A percentile compares a stretch with the other conserved stretches of the same genome.
phyloP scores from a whole-genome alignment of 2,329 filamentous ascomycete species.

The Hymenoscyphus linearis region DNA sequence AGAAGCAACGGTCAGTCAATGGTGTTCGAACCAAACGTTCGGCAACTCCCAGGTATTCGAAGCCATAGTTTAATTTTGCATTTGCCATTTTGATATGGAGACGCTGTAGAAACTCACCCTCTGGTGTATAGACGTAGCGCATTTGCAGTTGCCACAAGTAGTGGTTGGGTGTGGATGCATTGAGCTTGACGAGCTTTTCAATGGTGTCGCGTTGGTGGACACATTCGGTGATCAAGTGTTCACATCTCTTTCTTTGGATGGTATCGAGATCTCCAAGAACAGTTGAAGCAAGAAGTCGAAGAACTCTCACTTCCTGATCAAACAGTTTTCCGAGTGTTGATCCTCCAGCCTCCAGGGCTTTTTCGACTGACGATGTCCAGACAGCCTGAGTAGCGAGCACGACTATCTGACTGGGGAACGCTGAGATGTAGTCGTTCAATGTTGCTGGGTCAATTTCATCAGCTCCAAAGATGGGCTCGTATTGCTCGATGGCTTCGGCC shows the following conservation, averaged over 20 bases:
- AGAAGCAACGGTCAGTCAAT: constrained; percentile 95
- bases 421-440: constrained; percentile 74
- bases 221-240: constrained; percentile 97
- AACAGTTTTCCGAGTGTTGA: constrained; percentile 64
- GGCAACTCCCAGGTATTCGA: constrained; percentile 94
- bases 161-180: constrained; percentile 71
- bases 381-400: constrained; percentile 90
- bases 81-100: constrained; percentile 96
- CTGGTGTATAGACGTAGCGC: constrained; percentile 84
- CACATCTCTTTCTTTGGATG: constrained; percentile 90
- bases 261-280: constrained; percentile 85
- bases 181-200: constrained; percentile 72
- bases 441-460: constrained; percentile 63
- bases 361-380: constrained; percentile 86
- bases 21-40: constrained; percentile 95
- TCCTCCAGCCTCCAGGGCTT: constrained; percentile 67
- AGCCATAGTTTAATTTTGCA: constrained; percentile 89
- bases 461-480: constrained; percentile 70
- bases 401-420: constrained; percentile 89
- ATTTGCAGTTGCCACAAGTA: constrained; percentile 95
- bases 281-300: constrained; percentile 79
- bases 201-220: constrained; percentile 96
- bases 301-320: constrained; percentile 76
- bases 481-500: constrained; percentile 78
- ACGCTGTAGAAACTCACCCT: constrained; percentile 76